A percentile compares a stretch with the other conserved stretches of the same genome.
These are phyloP conservation scores for Tulasnella sp. DNA, from an alignment of 768 basidiomycete genomes.

Conservation along the genomic window DNA sequence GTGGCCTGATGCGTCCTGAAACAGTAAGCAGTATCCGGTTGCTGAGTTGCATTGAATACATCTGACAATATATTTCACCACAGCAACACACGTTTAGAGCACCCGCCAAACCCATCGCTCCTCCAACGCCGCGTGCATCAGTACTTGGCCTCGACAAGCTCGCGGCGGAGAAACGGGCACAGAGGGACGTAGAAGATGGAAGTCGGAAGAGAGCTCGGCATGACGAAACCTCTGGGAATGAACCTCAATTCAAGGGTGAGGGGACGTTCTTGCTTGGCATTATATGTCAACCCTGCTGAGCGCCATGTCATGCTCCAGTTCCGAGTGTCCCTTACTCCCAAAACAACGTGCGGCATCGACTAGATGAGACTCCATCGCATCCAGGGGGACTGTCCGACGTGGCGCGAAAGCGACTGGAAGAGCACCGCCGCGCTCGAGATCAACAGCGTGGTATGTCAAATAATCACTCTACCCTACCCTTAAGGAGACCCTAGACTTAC, in stretches of 20 bases:
- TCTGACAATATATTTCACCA: not conserved
- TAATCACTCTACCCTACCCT: not conserved
- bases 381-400: constrained; percentile 76
- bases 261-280: not conserved
- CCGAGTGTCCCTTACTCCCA: constrained; percentile 55
- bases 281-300: no score
- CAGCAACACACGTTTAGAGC: constrained; percentile 74
- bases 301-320: constrained; percentile 38
- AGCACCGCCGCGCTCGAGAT: constrained; percentile 58
- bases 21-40: constrained; percentile 35
- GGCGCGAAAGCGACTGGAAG: constrained; percentile 62
- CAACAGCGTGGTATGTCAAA: constrained; percentile 46
- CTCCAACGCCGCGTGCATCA: constrained; percentile 67
- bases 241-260: constrained; percentile 80
- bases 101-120: constrained; percentile 61
- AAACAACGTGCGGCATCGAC: constrained; percentile 56
- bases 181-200: constrained; percentile 34
- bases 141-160: constrained; percentile 78
- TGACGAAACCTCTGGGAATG: constrained; percentile 37
- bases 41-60: no score
- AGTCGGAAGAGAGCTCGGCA: constrained; percentile 58
- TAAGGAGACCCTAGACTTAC: not conserved
- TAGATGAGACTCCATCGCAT: constrained; percentile 88
- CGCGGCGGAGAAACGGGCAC: constrained; percentile 75
- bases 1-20: constrained; percentile 64